Evolutionary conservation across 768 basidiomycete species (phyloP), one percentile per base, ranked within the genome.

Genomic region (Boletus fagicola): DNA sequence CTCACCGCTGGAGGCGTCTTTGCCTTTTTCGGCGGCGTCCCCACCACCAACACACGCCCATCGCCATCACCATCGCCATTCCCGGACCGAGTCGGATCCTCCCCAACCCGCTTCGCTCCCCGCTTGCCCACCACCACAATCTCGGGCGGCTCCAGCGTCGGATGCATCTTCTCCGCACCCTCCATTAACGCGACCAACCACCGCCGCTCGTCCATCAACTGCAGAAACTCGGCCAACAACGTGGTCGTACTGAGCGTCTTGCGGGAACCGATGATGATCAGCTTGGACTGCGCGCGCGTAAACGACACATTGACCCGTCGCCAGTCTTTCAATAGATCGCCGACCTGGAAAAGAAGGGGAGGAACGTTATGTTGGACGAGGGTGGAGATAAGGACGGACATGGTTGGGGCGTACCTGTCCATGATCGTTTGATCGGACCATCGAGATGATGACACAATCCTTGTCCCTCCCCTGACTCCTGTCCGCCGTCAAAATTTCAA

Each of bases 301-400:
- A 98, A 93, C 8, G 94, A 90, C 18, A 99, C 97, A 67, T 99
- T 99, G 80, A 98, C 87, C 35, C 97, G 75, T 38, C 97, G 80
- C 95, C 96, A 98, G 69, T 99, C 97, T 64, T 90, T 92, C 26
- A 98, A 77, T 2, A 99, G 80, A 52, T 98, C 94, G 10, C 97
- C 97, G 28, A 93, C 80, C 94, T 96, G 59, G 33, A 28, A 3
- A 48, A 20, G 10, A 22, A 6, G 15, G 12, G 18, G 7, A 10
- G 18, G 12, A 1, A 36, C 8, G n/a, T 42, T 4, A 51, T 10
- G 13, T 8, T 24, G 24, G 36, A 49, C 22, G 30, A 53, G 15
- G 3, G 12, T 26, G 28, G 51, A 11, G 35, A 26, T 5, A 12
- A 33, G 18, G 7, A 47, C n/a, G 4, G 11, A 38, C 16, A 38